Conservation (phyloP, 305 asterid genomes). For the Rubia tinctorum region DNA sequence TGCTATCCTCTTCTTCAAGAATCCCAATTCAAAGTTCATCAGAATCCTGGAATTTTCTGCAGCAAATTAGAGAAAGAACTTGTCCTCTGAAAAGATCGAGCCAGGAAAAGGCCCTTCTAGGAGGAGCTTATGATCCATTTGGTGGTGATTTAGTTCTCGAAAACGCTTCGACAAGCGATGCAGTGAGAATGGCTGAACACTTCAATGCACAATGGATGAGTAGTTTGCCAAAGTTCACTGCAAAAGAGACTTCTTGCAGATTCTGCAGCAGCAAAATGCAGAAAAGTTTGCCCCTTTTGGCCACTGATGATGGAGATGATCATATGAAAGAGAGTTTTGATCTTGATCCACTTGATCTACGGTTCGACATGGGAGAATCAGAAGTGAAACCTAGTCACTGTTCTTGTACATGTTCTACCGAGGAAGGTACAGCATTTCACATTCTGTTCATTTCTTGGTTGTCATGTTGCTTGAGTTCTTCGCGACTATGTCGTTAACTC, state of each 20-base stretch:
- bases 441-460: constrained; percentile 24
- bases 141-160: constrained; percentile 13
- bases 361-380: constrained; percentile 22
- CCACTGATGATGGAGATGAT: constrained; percentile 24
- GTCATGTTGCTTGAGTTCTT: neutral
- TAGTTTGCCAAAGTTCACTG: constrained; percentile 4
- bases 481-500: neutral
- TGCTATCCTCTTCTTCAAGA: constrained; percentile 27
- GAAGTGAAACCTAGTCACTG: neutral
- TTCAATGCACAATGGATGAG: constrained; percentile 12
- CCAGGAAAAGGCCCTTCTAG: constrained; percentile 22
- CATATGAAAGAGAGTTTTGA: constrained; percentile 20
- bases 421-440: constrained; percentile 20
- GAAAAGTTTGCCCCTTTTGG: constrained; percentile 25
- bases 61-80: constrained; percentile 55
- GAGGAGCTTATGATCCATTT: constrained; percentile 3
- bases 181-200: constrained; percentile 15
- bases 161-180: constrained; percentile 21
- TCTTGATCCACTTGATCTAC: constrained; percentile 15
- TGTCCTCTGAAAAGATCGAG: constrained; percentile 56
- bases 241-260: constrained; percentile 18
- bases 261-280: constrained; percentile 25
- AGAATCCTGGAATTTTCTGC: constrained; percentile 47
- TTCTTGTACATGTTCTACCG: neutral
- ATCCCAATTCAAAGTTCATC: constrained; percentile 30